Conservation (phyloP, 1,284 basidiomycete species). For the Anthracocystis panici-leucophaei region DNA sequence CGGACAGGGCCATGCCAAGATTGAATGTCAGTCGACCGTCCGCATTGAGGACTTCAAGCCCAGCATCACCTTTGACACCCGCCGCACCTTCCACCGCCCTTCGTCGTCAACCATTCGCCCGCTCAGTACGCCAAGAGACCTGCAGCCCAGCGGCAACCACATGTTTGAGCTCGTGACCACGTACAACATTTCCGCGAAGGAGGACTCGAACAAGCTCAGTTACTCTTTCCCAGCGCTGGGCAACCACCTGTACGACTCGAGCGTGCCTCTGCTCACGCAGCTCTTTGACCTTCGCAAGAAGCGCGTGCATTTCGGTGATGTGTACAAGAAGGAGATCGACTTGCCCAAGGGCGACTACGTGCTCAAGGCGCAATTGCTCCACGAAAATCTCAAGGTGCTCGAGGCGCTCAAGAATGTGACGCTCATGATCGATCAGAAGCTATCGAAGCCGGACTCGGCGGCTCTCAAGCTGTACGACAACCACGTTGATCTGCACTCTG, state of each 20-base stretch:
- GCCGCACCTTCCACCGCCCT: slow-evolving; percentile 65
- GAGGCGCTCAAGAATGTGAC: slow-evolving; percentile 64
- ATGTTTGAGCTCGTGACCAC: slow-evolving; percentile 68
- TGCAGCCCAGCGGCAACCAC: slow-evolving; percentile 64
- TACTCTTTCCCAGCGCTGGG: slow-evolving; percentile 60
- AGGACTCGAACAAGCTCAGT: slow-evolving; percentile 60
- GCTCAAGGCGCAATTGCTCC: slow-evolving; percentile 63
- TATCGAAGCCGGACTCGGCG: slow-evolving; percentile 66
- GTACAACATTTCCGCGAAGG: slow-evolving; percentile 64
- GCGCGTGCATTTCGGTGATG: slow-evolving; percentile 65
- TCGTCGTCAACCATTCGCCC: slow-evolving; percentile 56
- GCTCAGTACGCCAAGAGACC: slow-evolving; percentile 60
- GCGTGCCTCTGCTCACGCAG: slow-evolving; percentile 66
- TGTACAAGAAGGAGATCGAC: slow-evolving; percentile 68
- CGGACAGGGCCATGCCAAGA: slow-evolving; percentile 64
- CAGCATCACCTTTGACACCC: slow-evolving; percentile 64
- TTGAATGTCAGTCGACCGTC: slow-evolving; percentile 61
- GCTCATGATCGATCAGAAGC: slow-evolving; percentile 64
- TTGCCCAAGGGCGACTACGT: slow-evolving; percentile 69
- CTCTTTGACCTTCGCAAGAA: slow-evolving; percentile 66
- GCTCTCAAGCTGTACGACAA: slow-evolving; percentile 65
- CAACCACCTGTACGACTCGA: slow-evolving; percentile 69
- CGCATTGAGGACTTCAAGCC: slow-evolving; percentile 67
- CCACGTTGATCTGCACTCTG: slow-evolving; percentile 65
- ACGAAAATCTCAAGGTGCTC: slow-evolving; percentile 62